Conservation (phyloP, 176 grass and related monocot species). For the Sorghum bicolor region DNA sequence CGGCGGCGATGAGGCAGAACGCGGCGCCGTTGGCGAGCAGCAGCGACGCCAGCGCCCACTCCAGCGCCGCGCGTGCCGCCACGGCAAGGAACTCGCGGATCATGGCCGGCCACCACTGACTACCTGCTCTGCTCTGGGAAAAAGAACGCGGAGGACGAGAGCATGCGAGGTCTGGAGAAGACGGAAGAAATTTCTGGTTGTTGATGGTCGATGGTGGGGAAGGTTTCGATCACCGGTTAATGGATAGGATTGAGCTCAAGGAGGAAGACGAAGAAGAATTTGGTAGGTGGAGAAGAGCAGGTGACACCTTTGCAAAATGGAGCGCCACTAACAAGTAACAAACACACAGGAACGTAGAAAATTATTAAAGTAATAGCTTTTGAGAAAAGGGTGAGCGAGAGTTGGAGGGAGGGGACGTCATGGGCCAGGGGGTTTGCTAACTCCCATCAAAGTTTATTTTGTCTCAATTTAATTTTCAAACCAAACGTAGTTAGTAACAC, state of each 20-base stretch:
- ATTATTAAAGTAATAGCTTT: background rate
- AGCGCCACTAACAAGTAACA: constrained; percentile 25
- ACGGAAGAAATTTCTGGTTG: background rate
- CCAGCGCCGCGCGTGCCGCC: constrained; percentile 28
- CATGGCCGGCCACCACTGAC: constrained; percentile 9
- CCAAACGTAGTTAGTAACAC: background rate
- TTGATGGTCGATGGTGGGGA: background rate
- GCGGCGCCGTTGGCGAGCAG: constrained; percentile 48
- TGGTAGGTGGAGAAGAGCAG: constrained; percentile 5
- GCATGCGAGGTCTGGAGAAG: background rate
- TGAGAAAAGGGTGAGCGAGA: background rate
- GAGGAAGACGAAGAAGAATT: background rate
- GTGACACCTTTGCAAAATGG: constrained; percentile 26
- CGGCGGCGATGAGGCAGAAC: constrained; percentile 46
- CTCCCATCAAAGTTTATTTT: background rate
- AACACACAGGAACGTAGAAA: background rate
- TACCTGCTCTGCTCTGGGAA: background rate
- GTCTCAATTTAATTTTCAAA: background rate
- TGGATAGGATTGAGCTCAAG: background rate
- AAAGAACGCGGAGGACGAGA: background rate
- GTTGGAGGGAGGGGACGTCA: background rate
- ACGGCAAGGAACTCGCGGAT: constrained; percentile 28
- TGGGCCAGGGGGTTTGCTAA: background rate
- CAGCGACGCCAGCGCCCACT: constrained; percentile 45
- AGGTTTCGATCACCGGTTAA: background rate